These are phyloP conservation scores for Pochonia chlamydosporia DNA, from an alignment of 2,329 filamentous ascomycete genomes.

Conservation along the genomic window DNA sequence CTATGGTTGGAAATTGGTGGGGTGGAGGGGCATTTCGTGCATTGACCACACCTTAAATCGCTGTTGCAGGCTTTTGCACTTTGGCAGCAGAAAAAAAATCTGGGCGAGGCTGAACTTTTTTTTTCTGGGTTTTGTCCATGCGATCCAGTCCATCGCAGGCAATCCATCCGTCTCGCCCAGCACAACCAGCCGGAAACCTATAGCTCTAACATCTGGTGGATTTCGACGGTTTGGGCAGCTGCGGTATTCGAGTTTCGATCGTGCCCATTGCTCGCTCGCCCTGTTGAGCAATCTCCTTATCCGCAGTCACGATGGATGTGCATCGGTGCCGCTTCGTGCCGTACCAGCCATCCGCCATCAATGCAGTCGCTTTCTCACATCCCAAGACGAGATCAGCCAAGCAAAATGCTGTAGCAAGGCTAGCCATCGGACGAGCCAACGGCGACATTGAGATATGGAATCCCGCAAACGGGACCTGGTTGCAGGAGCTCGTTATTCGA, in stretches of 20 bases:
- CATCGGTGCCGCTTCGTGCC: constrained; percentile 95
- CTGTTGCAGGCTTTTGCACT: constrained; percentile 5
- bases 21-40: constrained; percentile 25
- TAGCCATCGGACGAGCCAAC: constrained; percentile 88
- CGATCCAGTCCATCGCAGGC: too few species aligned
- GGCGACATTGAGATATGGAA: constrained; percentile 99
- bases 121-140: constrained; percentile 15
- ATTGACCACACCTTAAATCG: constrained; percentile 29
- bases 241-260: neutral
- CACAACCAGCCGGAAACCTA: constrained; percentile 3
- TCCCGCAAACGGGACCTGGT: constrained; percentile 73
- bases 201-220: constrained; percentile 1
- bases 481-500: constrained; percentile 80
- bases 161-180: neutral
- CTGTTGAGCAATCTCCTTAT: neutral
- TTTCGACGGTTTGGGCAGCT: neutral
- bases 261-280: neutral
- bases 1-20: constrained; percentile 14
- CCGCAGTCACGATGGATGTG: constrained; percentile 66
- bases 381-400: constrained; percentile 43
- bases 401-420: constrained; percentile 55
- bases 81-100: constrained; percentile 24
- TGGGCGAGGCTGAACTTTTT: constrained; percentile 22
- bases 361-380: constrained; percentile 90
- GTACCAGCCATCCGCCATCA: constrained; percentile 87